Evolutionary conservation across 108 stramenopile species (phyloP).

Genomic region (Epithemia pelagica): DNA sequence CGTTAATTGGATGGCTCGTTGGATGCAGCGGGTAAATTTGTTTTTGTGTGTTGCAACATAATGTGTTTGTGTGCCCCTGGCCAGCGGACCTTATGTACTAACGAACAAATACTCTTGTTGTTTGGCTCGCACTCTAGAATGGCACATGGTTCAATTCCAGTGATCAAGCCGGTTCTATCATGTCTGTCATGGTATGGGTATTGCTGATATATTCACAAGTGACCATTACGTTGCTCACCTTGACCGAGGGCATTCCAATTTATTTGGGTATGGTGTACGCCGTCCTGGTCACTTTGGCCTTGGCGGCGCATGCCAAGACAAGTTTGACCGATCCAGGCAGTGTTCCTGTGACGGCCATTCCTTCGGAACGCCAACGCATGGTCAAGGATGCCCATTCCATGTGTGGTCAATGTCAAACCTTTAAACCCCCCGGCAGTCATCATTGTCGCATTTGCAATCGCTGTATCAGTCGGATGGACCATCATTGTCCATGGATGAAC

Average conservation of each 20-base stretch:
- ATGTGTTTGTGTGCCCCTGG: not conserved
- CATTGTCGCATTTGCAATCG: slow-evolving; percentile 95
- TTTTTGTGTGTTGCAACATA: not conserved
- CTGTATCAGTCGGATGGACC: slow-evolving; percentile 91
- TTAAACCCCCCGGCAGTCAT: slow-evolving; percentile 88
- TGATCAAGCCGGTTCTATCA: slow-evolving; percentile 66
- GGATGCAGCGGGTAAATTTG: no score
- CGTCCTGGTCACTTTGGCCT: slow-evolving; percentile 43
- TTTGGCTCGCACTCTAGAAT: slow-evolving; percentile 25
- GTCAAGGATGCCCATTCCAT: slow-evolving; percentile 49
- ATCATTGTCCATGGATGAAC: slow-evolving; percentile 98
- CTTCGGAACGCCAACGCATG: slow-evolving; percentile 49
- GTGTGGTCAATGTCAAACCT: slow-evolving; percentile 84
- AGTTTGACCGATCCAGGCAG: slow-evolving; percentile 87
- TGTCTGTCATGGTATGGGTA: slow-evolving; percentile 59
- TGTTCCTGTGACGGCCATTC: slow-evolving; percentile 70
- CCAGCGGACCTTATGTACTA: not conserved
- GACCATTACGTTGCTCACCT: slow-evolving; percentile 55
- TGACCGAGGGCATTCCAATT: slow-evolving; percentile 47
- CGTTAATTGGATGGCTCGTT: no score
- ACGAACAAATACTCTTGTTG: not conserved
- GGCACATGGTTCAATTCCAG: slow-evolving; percentile 69
- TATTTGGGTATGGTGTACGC: slow-evolving; percentile 45
- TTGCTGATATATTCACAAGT: slow-evolving; percentile 52
- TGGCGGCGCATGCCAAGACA: slow-evolving; percentile 74